Conservation (phyloP, 2,329 filamentous ascomycete genomes). For the Parascedosporium putredinis region DNA sequence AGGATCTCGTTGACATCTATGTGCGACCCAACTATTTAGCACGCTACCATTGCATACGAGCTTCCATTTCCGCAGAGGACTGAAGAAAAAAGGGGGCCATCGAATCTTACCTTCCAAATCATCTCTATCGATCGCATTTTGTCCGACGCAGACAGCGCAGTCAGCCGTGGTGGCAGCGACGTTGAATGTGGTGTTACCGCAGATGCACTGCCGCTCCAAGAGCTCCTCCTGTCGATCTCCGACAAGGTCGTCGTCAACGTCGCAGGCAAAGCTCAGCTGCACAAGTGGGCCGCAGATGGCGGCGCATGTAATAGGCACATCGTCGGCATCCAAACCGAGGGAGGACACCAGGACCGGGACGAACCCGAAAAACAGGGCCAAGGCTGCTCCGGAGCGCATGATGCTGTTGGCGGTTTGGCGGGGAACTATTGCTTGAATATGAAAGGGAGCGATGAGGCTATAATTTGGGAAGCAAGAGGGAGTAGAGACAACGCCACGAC, state of each 20-base stretch:
- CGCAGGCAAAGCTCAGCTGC: background rate
- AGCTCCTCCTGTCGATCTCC: background rate
- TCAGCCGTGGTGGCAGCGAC: background rate
- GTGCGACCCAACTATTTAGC: background rate
- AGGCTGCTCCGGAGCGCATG: background rate
- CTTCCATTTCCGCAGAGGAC: background rate
- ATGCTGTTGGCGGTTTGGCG: background rate
- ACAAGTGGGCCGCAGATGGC: background rate
- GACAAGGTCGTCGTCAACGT: background rate
- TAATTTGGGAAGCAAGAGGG: too few relatives aligned
- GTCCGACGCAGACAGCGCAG: background rate
- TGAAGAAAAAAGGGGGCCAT: background rate
- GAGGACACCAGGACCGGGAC: background rate
- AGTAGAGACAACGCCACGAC: too few relatives aligned
- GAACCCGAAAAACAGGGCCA: background rate
- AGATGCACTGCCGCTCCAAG: background rate
- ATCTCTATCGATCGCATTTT: background rate
- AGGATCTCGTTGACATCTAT: background rate
- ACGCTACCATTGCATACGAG: background rate
- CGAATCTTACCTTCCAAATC: background rate
- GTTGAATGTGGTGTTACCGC: background rate
- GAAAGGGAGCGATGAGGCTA: too few relatives aligned
- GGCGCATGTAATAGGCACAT: background rate
- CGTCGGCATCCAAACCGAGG: background rate
- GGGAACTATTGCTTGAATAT: too few relatives aligned